phyloP scores from a whole-genome alignment of 345 rosid species.

The Hevea brasiliensis region DNA sequence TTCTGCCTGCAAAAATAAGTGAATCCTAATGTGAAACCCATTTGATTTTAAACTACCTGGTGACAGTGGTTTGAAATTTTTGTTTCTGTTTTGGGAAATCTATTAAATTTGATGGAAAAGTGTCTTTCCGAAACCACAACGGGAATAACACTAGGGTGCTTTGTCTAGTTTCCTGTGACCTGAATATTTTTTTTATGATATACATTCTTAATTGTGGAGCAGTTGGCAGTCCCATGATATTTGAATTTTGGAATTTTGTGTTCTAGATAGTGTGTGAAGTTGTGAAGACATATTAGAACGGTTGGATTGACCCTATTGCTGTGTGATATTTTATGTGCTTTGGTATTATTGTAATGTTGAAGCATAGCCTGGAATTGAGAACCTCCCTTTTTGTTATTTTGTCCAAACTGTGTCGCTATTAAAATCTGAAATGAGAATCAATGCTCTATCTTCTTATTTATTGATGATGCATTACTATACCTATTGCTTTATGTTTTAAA shows the following conservation, averaged over 20 bases:
- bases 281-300: neutral
- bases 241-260: neutral
- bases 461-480: neutral
- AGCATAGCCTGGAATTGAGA: neutral
- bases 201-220: neutral
- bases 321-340: neutral
- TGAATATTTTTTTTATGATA: neutral
- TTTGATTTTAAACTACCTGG: neutral
- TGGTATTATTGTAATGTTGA: neutral
- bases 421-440: neutral
- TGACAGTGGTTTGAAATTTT: too few species aligned
- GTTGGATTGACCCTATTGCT: neutral
- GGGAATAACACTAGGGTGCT: neutral
- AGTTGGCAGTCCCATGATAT: neutral
- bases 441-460: neutral
- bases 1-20: neutral
- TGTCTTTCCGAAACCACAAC: neutral
- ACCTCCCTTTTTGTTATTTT: neutral
- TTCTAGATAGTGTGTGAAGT: neutral
- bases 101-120: neutral
- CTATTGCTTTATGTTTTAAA: neutral
- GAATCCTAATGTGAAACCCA: neutral
- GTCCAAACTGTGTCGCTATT: too few species aligned
- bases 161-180: neutral
- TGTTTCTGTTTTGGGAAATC: neutral